phyloP scores from a whole-genome alignment of 129 eudicot species.

The Ambrosia trifida region DNA sequence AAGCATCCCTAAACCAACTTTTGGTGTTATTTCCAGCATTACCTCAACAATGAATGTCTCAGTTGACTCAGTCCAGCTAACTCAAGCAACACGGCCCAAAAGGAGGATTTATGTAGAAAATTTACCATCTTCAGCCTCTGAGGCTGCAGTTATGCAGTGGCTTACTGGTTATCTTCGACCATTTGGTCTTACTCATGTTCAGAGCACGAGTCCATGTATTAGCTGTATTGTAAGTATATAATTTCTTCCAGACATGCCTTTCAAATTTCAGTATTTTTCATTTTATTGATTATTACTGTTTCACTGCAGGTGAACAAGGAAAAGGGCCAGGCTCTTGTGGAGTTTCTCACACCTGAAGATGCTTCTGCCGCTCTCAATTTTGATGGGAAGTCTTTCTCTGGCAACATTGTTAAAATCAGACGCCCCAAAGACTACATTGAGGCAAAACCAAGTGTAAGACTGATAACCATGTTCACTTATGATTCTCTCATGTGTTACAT shows the following conservation, averaged over 20 bases:
- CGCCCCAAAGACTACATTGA: constrained; percentile 86
- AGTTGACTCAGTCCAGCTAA: constrained; percentile 85
- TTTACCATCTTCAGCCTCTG: constrained; percentile 71
- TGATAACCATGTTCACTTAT: constrained; percentile 33
- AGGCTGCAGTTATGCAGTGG: constrained; percentile 72
- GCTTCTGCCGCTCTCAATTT: constrained; percentile 80
- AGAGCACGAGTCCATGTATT: constrained; percentile 78
- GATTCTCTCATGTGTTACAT: constrained; percentile 17
- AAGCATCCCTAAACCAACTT: constrained; percentile 36
- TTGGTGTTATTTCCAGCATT: constrained; percentile 41
- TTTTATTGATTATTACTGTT: constrained; percentile 15
- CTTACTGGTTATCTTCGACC: constrained; percentile 67
- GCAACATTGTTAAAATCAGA: constrained; percentile 71
- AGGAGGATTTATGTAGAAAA: constrained; percentile 95
- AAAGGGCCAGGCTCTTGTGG: constrained; percentile 92
- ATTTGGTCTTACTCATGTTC: constrained; percentile 64
- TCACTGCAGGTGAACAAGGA: constrained; percentile 84
- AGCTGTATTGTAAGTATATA: constrained; percentile 78
- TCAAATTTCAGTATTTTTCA: not conserved
- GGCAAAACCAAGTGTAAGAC: constrained; percentile 67
- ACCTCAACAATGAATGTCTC: constrained; percentile 48
- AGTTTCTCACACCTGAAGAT: constrained; percentile 94
- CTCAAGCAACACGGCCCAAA: constrained; percentile 96
- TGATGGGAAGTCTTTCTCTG: constrained; percentile 70
- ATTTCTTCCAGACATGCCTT: not conserved